Base-by-base conservation (phyloP, 495 filamentous ascomycete genomes). In the Zalerion maritima region DNA sequence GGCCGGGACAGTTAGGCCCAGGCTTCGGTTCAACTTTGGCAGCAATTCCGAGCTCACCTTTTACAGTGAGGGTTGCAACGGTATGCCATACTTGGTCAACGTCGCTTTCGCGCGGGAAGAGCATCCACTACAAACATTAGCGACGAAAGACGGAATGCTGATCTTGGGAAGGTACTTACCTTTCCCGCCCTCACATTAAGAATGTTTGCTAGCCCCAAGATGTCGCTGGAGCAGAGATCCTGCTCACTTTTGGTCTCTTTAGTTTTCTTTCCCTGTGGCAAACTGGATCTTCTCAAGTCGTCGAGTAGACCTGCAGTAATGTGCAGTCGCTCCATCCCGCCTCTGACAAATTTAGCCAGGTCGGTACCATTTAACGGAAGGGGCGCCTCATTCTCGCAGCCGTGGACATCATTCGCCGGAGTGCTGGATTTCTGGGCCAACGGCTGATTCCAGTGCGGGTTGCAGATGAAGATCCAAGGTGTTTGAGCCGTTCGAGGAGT, bases 1-100 rank as follows among this genome's bases (percentile, higher is more conserved):
- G n/a, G n/a, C n/a, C n/a, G n/a, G n/a, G n/a, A n/a, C n/a, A n/a
- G n/a, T n/a, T n/a, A n/a, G n/a, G n/a, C n/a, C n/a, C n/a, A n/a
- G n/a, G n/a, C 26, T 42, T 36, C 29, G 75, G 65, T 1, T 72
- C 71, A 7, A 84, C 77, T 47, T 87, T 91, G 4, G 80, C 75
- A 6, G 35, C 57, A 14, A 69, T 59, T 0, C 81, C 81, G 3
- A 91, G 58, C 27, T 75, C 63, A 22, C 75, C 72, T 11, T 64
- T 52, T 10, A 63, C 60, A 13, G 77, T 75, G 0, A 69, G 80
- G 10, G 52, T 58, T 3, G 69, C 77, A 2, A 93, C 52, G 11
- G 51, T 52, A 2, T 40, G 52, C 83, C 83, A 92, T 8, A 60
- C 36, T 3, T 53, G 45, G 43, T 83, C 68, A 7, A 84, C 66